Percentiles rank a stretch among this genome's conserved stretches.
These are phyloP conservation scores for Coleophoma eucalyptorum DNA, from an alignment of 2,329 filamentous ascomycete species.

Conservation along the genomic window DNA sequence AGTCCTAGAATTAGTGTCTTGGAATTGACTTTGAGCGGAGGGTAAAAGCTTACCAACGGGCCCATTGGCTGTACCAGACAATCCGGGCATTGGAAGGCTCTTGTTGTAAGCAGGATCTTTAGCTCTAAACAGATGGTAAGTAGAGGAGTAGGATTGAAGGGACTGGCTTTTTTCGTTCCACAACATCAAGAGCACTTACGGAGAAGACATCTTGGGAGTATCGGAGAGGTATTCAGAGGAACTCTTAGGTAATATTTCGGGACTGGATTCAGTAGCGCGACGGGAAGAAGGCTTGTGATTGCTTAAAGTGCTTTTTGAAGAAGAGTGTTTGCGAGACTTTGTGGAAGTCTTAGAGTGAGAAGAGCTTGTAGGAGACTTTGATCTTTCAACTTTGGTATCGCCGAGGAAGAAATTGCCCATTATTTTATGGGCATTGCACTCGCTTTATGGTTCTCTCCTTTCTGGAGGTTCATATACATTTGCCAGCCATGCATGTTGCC, in stretches of 20 bases:
- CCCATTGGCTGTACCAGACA: constrained; percentile 31
- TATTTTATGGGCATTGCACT: not conserved
- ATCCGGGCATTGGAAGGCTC: constrained; percentile 15
- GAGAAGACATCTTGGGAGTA: constrained; percentile 11
- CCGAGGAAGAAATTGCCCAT: constrained; percentile 1
- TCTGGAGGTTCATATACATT: not conserved
- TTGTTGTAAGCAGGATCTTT: constrained; percentile 33
- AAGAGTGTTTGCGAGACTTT: not conserved
- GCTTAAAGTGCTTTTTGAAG: too few relatives aligned
- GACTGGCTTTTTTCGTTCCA: not conserved
- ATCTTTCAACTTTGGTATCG: not conserved
- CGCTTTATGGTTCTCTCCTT: not conserved
- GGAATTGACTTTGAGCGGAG: not conserved
- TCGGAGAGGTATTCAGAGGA: not conserved
- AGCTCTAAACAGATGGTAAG: constrained; percentile 30
- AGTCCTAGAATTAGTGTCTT: not conserved
- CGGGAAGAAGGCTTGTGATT: too few relatives aligned
- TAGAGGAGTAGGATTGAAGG: not conserved
- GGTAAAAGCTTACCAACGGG: constrained; percentile 26
- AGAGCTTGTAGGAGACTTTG: not conserved
- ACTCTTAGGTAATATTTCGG: not conserved
- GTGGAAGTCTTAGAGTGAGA: not conserved
- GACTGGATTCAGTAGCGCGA: too few relatives aligned
- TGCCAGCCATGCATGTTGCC: not conserved
- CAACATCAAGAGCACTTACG: constrained; percentile 6